Conservation (phyloP, 2,329 filamentous ascomycete species). For the Geosmithia putterillii region DNA sequence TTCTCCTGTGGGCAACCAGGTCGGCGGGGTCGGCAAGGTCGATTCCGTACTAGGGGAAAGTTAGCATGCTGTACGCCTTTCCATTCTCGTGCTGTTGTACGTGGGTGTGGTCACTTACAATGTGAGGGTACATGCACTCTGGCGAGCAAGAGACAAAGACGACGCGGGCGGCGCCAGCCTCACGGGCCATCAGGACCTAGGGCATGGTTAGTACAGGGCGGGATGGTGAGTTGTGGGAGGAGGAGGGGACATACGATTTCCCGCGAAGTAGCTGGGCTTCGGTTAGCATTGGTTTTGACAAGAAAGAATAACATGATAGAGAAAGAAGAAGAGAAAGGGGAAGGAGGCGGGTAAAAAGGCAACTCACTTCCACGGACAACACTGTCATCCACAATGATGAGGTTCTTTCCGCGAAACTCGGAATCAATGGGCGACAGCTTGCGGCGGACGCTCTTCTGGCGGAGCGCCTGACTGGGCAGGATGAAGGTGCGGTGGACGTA, state of each 20-base stretch:
- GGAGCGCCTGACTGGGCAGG: conserved; percentile 56
- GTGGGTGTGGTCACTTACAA: conserved; percentile 42
- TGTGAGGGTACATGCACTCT: conserved; percentile 73
- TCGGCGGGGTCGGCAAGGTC: conserved; percentile 29
- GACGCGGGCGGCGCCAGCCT: conserved; percentile 71
- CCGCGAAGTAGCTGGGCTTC: conserved; percentile 33
- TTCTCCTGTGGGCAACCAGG: conserved; percentile 27
- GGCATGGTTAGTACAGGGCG: not conserved
- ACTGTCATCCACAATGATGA: conserved; percentile 79
- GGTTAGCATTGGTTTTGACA: not conserved
- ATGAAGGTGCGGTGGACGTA: conserved; percentile 81
- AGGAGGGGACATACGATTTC: conserved; percentile 46
- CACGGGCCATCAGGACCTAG: conserved; percentile 56
- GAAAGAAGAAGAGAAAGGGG: not conserved
- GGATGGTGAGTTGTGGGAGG: conserved; percentile 4
- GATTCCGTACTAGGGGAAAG: conserved; percentile 26
- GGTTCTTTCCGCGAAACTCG: conserved; percentile 71
- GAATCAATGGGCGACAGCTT: conserved; percentile 81
- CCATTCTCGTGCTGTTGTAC: not conserved
- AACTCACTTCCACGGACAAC: conserved; percentile 57
- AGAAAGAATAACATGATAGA: not conserved
- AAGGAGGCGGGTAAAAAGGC: not conserved
- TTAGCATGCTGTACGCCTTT: not conserved
- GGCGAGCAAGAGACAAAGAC: conserved; percentile 76
- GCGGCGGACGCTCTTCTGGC: conserved; percentile 76